Evolutionary conservation across 495 filamentous ascomycete species (phyloP).

Genomic region (Filosporella fistucella): DNA sequence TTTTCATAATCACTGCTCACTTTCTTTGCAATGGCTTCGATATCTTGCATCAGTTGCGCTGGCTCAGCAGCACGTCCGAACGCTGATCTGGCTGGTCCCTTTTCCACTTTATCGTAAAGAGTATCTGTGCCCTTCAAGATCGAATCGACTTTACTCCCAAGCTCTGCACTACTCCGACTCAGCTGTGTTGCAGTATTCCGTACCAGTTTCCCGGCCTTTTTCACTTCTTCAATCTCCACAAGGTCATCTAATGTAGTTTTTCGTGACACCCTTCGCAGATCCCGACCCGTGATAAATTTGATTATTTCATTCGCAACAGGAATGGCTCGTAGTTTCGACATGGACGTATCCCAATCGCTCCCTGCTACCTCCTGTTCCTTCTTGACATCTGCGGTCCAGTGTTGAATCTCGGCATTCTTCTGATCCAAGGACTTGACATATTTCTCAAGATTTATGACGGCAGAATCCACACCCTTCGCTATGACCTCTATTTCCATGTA

Average conservation of each 20-base stretch:
- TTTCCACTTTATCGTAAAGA: constrained; percentile 44
- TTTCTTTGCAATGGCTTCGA: constrained; percentile 79
- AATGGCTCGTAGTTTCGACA: constrained; percentile 58
- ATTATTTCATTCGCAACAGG: constrained; percentile 47
- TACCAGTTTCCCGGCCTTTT: constrained; percentile 53
- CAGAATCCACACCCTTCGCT: constrained; percentile 66
- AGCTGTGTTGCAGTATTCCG: constrained; percentile 40
- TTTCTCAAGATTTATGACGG: constrained; percentile 74
- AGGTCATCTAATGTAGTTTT: constrained; percentile 63
- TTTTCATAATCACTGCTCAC: constrained; percentile 83
- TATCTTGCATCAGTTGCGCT: constrained; percentile 67
- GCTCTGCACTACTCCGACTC: constrained; percentile 36
- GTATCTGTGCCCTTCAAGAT: constrained; percentile 41
- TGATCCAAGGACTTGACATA: constrained; percentile 70
- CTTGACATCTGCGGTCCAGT: constrained; percentile 65
- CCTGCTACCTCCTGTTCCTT: constrained; percentile 65
- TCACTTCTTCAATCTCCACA: constrained; percentile 61
- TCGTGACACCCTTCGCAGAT: constrained; percentile 34
- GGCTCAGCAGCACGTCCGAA: constrained; percentile 36
- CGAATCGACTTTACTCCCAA: constrained; percentile 40
- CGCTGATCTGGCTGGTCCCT: constrained; percentile 31
- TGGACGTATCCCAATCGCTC: constrained; percentile 62
- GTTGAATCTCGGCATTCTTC: constrained; percentile 66
- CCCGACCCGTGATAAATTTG: constrained; percentile 46
- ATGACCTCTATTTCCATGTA: constrained; percentile 68